phyloP scores from a whole-genome alignment of 139 green algal genomes.

The Ettlia oleoabundans region DNA sequence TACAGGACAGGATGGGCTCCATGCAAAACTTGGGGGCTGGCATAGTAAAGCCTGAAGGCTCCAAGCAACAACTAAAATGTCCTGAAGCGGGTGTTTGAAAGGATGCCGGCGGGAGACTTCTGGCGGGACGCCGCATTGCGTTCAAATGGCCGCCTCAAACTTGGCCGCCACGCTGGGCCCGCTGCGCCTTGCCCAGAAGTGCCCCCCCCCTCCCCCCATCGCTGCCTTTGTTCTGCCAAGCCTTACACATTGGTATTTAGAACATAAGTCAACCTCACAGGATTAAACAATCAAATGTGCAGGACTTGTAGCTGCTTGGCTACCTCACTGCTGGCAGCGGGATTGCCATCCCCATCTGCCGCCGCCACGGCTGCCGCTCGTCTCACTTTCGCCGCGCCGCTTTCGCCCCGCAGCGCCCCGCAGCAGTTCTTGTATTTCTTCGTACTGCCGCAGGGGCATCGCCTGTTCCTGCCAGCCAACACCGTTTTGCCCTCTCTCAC shows the following conservation, averaged over 20 bases:
- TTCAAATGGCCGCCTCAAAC: too few species aligned
- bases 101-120: too few species aligned
- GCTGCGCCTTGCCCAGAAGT: too few species aligned
- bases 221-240: too few species aligned
- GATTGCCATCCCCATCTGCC: neutral
- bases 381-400: neutral
- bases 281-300: neutral
- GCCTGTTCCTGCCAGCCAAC: slow-evolving; percentile 41
- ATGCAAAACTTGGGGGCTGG: neutral
- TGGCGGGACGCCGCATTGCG: too few species aligned
- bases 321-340: neutral
- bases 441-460: slow-evolving; percentile 52
- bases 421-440: slow-evolving; percentile 71
- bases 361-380: neutral
- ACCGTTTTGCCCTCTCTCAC: neutral
- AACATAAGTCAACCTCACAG: too few species aligned
- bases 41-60: too few species aligned
- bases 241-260: too few species aligned
- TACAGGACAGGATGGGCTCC: neutral
- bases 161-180: too few species aligned
- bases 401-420: neutral
- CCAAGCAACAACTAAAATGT: too few species aligned
- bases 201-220: too few species aligned
- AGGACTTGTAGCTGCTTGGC: slow-evolving; percentile 10
- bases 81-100: too few species aligned